These are phyloP conservation scores for Salicornia ramosissima DNA, from an alignment of 148 eudicot species.

Conservation along the genomic window DNA sequence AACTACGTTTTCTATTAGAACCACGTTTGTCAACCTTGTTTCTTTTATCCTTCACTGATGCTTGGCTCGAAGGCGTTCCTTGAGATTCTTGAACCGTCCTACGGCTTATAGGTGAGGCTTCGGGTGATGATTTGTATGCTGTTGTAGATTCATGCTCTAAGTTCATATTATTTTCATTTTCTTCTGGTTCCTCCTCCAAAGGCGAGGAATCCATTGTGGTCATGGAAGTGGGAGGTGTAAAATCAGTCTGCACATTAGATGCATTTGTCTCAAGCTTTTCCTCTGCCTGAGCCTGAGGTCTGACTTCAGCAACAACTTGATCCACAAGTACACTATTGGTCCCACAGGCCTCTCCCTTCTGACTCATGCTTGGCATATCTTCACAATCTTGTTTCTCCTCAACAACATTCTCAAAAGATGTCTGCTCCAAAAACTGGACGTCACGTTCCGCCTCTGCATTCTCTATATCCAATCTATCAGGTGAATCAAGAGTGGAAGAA, in stretches of 20 bases:
- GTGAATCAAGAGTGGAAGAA: constrained; percentile 88
- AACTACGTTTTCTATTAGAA: constrained; percentile 41
- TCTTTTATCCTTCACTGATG: constrained; percentile 56
- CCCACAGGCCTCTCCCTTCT: constrained; percentile 33
- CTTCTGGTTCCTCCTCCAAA: constrained; percentile 30
- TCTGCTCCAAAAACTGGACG: constrained; percentile 30
- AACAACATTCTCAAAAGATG: constrained; percentile 13
- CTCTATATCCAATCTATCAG: constrained; percentile 54
- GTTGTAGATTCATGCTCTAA: constrained; percentile 25
- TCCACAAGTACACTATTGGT: constrained; percentile 10
- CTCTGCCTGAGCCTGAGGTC: constrained; percentile 27
- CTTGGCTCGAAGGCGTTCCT: constrained; percentile 73
- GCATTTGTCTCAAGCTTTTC: constrained; percentile 32
- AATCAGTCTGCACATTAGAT: constrained; percentile 23
- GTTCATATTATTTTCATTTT: constrained; percentile 22
- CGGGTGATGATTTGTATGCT: constrained; percentile 40
- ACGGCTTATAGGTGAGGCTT: constrained; percentile 64
- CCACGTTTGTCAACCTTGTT: constrained; percentile 44
- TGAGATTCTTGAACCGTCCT: constrained; percentile 54
- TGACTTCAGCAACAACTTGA: constrained; percentile 26
- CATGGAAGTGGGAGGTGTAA: constrained; percentile 15
- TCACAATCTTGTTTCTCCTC: constrained; percentile 23
- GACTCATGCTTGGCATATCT: constrained; percentile 16
- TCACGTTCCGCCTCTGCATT: constrained; percentile 35
- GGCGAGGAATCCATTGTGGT: constrained; percentile 26